phyloP scores from a whole-genome alignment of 2,329 filamentous ascomycete species.

The Alternaria panax region DNA sequence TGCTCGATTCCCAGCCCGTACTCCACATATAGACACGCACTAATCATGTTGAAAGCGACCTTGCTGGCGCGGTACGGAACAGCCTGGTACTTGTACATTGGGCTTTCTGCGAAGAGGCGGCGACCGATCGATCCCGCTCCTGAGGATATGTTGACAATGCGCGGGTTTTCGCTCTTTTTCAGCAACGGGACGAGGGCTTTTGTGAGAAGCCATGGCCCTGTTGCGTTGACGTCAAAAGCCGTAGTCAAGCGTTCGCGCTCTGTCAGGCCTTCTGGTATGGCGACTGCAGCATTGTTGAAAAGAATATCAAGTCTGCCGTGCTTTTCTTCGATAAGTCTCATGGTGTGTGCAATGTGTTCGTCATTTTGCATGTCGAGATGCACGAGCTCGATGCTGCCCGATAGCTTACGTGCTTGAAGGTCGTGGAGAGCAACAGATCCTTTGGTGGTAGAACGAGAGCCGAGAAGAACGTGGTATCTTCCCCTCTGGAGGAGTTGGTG shows the following conservation, averaged over 20 bases:
- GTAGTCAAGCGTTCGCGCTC: constrained; percentile 36
- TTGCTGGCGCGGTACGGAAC: constrained; percentile 49
- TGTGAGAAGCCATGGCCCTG: constrained; percentile 35
- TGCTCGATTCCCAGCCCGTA: constrained; percentile 29
- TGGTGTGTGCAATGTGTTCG: constrained; percentile 51
- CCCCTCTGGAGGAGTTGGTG: constrained; percentile 48
- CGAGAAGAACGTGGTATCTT: constrained; percentile 43
- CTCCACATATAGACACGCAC: constrained; percentile 41
- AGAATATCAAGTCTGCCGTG: constrained; percentile 50
- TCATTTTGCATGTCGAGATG: constrained; percentile 55
- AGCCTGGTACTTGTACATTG: constrained; percentile 36
- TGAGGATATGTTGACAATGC: constrained; percentile 49
- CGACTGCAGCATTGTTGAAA: constrained; percentile 51
- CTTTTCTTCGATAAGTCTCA: constrained; percentile 28
- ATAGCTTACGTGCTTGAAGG: constrained; percentile 35
- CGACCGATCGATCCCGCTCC: constrained; percentile 46
- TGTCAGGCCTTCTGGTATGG: constrained; percentile 18
- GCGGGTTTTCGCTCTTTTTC: constrained; percentile 26
- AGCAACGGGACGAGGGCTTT: constrained; percentile 29
- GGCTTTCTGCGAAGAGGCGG: constrained; percentile 33
- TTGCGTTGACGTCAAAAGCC: constrained; percentile 42
- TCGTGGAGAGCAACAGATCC: constrained; percentile 38
- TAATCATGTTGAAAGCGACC: constrained; percentile 52
- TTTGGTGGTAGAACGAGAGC: constrained; percentile 29
- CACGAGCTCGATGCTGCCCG: constrained; percentile 48